Evolutionary conservation across 2,329 filamentous ascomycete genomes (phyloP), one percentile per base, ranked within the genome.

Genomic region (Hymenoscyphus infarciens): DNA sequence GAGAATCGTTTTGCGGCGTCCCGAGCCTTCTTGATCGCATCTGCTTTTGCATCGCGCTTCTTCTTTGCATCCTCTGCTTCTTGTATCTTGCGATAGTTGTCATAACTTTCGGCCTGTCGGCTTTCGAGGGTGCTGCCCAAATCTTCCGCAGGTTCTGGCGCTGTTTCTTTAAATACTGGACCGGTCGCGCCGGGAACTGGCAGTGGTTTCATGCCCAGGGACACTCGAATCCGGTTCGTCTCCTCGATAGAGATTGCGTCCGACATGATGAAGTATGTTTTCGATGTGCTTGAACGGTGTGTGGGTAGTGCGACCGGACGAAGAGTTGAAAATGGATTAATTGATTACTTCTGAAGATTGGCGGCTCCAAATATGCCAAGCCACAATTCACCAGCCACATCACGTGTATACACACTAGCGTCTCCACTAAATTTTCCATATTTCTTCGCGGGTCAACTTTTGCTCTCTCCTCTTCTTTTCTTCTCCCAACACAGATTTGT

Each of bases 141-240:
- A 61, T 96, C 91, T 63, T 89, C 88, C 62, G 79, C 79, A 65
- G 81, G 67, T 39, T 63, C 67, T 57, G 73, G 60, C 35, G 70
- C 63, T 57, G 78, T 73, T 70, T 80, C 72, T 64, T 87, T 74
- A 77, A 88, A 88, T 25, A 80, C 75, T 2, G 84, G 85, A 60
- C 84, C 85, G 54, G 77, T 76, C 63, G 82, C 82, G 68, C 91
- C 91, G 29, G 93, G 90, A 11, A 96, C 90, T 27, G 92, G 91
- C 72, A 98, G 80, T 29, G 92, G 93, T 74, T 94, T 91, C 81
- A 97, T 87, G 73, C 94, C 94, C 79, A 97, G 86, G 57, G 92
- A 91, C 71, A 88, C 82, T 72, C 94, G 92, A 73, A 97, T 89
- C 74, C 93, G 90, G 80, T 98, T 98, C 68, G 91, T 92, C 82